phyloP scores from a whole-genome alignment of 192 early-diverging fungal species.

The Mortierella alpina region DNA sequence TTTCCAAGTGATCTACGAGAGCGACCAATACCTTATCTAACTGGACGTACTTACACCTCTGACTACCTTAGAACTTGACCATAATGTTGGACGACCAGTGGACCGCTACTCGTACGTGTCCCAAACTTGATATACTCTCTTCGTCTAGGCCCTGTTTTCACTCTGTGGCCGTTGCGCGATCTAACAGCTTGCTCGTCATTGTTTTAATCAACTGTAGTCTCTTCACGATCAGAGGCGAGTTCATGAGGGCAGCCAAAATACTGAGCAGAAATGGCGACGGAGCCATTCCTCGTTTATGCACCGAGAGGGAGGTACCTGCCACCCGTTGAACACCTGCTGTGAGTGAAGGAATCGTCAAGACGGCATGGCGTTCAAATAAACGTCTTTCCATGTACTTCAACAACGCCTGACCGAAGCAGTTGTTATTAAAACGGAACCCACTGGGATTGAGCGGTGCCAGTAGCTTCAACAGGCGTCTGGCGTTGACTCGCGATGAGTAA shows the following conservation, averaged over 20 bases:
- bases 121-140: too few species aligned
- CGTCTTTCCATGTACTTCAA: too few species aligned
- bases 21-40: neutral
- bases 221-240: slow-evolving; percentile 52
- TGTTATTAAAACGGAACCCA: too few species aligned
- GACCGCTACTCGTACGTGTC: slow-evolving; percentile 43
- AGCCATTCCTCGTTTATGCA: slow-evolving; percentile 28
- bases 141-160: too few species aligned
- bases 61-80: slow-evolving; percentile 26
- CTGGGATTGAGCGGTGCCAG: too few species aligned
- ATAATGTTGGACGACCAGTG: slow-evolving; percentile 46
- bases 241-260: slow-evolving; percentile 53
- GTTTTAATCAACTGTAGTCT: slow-evolving; percentile 3
- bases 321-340: neutral
- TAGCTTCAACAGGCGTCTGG: too few species aligned
- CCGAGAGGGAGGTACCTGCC: slow-evolving; percentile 24
- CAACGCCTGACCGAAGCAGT: too few species aligned
- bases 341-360: too few species aligned
- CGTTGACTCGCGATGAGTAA: too few species aligned
- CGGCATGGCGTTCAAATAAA: too few species aligned
- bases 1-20: neutral
- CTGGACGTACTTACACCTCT: neutral
- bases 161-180: neutral
- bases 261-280: slow-evolving; percentile 45
- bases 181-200: neutral